A percentile compares a stretch with the other conserved stretches of the same genome.
Conservation (phyloP, 2,329 filamentous ascomycete species). For the Exophiala sp. region DNA sequence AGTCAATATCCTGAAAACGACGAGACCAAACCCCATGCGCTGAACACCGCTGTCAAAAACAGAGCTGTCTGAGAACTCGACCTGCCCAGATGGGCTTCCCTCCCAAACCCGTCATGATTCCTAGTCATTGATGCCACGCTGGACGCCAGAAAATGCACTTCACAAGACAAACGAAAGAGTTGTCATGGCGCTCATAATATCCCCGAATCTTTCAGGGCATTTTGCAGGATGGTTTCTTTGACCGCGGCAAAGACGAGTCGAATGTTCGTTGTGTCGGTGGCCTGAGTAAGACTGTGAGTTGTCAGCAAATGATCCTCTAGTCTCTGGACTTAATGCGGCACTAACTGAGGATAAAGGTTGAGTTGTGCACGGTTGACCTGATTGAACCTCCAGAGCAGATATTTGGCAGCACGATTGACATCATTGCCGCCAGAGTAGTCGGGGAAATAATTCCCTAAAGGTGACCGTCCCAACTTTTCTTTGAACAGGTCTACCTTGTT, state of each 20-base stretch:
- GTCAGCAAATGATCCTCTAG: conserved; percentile 22
- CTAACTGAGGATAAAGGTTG: conserved; percentile 96
- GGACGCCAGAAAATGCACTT: conserved; percentile 22
- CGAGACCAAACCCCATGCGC: conserved; percentile 8
- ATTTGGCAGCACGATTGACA: conserved; percentile 96
- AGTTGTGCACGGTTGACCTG: conserved; percentile 95
- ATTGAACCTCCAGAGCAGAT: conserved; percentile 96
- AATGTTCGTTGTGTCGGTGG: conserved; percentile 97
- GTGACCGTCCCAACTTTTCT: conserved; percentile 82
- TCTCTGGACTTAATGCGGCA: conserved; percentile 28
- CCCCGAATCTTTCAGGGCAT: conserved; percentile 94
- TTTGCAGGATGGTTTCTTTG: conserved; percentile 97
- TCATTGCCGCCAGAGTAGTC: conserved; percentile 97
- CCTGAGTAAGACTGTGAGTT: conserved; percentile 81
- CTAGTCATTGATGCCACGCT: conserved; percentile 24
- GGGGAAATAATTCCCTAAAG: conserved; percentile 89
- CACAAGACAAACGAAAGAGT: conserved; percentile 12
- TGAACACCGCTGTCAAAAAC: conserved; percentile 12
- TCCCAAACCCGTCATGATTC: conserved; percentile 18
- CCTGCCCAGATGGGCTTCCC: conserved; percentile 9
- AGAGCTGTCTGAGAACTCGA: conserved; percentile 7
- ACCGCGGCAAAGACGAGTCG: conserved; percentile 95
- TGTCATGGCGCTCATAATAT: conserved; percentile 60
- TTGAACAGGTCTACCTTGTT: conserved; percentile 99
- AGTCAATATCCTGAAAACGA: conserved; percentile 3